Percentiles rank a stretch among this genome's conserved stretches.
Conservation (phyloP, 495 filamentous ascomycete genomes). For the Geoglossum glabrum region DNA sequence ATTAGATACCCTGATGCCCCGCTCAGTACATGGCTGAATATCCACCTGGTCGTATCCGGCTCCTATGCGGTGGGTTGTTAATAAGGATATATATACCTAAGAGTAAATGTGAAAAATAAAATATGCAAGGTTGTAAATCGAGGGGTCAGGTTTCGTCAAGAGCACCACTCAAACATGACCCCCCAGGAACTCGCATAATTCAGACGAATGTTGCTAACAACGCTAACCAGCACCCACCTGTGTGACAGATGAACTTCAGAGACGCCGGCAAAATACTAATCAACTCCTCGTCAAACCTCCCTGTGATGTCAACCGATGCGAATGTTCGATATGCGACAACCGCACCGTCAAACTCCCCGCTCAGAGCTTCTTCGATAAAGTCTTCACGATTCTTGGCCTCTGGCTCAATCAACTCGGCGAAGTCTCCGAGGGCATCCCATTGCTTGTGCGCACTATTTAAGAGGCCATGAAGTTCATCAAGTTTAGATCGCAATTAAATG, state of each 20-base stretch:
- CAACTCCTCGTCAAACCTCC: slow-evolving; percentile 29
- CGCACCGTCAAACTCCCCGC: slow-evolving; percentile 47
- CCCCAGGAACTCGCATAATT: neutral
- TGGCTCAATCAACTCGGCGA: slow-evolving; percentile 31
- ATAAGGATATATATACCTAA: neutral
- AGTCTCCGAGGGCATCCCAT: slow-evolving; percentile 28
- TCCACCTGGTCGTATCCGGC: slow-evolving; percentile 76
- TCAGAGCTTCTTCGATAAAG: slow-evolving; percentile 54
- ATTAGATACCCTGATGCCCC: slow-evolving; percentile 44
- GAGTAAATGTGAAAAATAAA: neutral
- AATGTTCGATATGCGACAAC: slow-evolving; percentile 63
- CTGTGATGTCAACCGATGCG: slow-evolving; percentile 42
- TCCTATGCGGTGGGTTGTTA: neutral
- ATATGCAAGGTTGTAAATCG: neutral
- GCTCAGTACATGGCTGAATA: slow-evolving; percentile 41
- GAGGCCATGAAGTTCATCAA: slow-evolving; percentile 2
- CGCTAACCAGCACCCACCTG: slow-evolving; percentile 24
- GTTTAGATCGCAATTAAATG: neutral
- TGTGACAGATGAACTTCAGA: slow-evolving; percentile 65
- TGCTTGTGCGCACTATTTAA: slow-evolving; percentile 20
- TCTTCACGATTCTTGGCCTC: slow-evolving; percentile 33
- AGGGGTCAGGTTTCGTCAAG: neutral
- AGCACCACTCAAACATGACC: neutral
- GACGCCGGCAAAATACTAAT: slow-evolving; percentile 37
- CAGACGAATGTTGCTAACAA: neutral